Conservation (phyloP, 2,329 filamentous ascomycete species). For the Chaetoscypha palmicola region DNA sequence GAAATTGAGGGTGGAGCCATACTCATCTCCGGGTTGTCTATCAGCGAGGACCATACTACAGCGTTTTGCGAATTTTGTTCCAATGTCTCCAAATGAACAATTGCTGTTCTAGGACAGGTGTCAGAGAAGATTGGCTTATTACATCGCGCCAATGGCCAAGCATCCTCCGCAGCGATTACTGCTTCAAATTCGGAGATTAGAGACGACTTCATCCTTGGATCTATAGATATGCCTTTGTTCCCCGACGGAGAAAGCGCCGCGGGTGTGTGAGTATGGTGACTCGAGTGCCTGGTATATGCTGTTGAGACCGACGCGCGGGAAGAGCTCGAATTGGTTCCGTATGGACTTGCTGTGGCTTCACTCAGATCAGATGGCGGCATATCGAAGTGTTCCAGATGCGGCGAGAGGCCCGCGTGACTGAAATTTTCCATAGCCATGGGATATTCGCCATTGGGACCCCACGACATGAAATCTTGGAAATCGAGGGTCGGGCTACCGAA, state of each 20-base stretch:
- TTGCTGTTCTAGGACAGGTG: slow-evolving; percentile 42
- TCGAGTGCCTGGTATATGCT: slow-evolving; percentile 37
- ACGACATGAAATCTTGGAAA: slow-evolving; percentile 8
- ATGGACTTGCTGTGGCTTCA: slow-evolving; percentile 38
- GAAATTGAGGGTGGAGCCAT: slow-evolving; percentile 23
- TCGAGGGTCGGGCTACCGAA: slow-evolving; percentile 2
- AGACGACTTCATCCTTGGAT: slow-evolving; percentile 5
- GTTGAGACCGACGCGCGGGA: slow-evolving; percentile 35
- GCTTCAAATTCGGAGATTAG: slow-evolving; percentile 39
- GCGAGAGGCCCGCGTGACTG: neutral
- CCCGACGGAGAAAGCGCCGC: slow-evolving; percentile 32
- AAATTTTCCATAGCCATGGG: slow-evolving; percentile 6
- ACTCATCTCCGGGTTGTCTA: slow-evolving; percentile 2
- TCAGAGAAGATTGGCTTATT: slow-evolving; percentile 40
- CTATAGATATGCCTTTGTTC: slow-evolving; percentile 4
- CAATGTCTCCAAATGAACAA: slow-evolving; percentile 44
- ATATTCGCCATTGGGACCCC: slow-evolving; percentile 3
- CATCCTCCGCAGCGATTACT: slow-evolving; percentile 41
- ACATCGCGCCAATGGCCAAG: slow-evolving; percentile 46
- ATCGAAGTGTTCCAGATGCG: slow-evolving; percentile 1
- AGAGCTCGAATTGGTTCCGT: slow-evolving; percentile 36
- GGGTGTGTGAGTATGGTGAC: slow-evolving; percentile 37
- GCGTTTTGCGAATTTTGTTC: slow-evolving; percentile 44
- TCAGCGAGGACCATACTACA: slow-evolving; percentile 39
- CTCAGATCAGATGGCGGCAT: slow-evolving; percentile 20